These are phyloP conservation scores for Chenopodium suecicum DNA, from an alignment of 148 eudicot species.

Conservation along the genomic window DNA sequence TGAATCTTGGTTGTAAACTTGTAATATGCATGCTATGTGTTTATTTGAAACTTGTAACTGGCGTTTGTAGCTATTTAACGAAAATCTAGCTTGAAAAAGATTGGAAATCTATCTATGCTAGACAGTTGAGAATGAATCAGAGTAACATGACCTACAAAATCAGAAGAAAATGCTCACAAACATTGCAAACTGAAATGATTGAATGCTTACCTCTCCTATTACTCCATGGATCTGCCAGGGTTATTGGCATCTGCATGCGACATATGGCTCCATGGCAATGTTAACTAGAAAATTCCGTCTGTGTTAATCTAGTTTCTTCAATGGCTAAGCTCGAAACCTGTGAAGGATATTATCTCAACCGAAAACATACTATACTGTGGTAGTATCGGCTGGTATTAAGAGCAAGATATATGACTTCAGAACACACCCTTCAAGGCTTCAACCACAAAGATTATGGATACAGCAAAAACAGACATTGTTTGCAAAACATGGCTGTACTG, in stretches of 20 bases:
- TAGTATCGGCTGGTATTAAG: background rate
- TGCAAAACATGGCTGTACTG: background rate
- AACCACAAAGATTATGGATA: background rate
- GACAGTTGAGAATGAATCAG: background rate
- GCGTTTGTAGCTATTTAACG: too few relatives aligned
- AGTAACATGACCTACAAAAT: background rate
- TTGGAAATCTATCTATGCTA: too few relatives aligned
- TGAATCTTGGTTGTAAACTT: background rate
- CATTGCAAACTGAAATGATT: too few relatives aligned
- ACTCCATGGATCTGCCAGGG: background rate
- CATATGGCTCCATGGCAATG: background rate
- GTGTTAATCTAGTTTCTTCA: background rate
- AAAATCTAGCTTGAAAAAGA: too few relatives aligned
- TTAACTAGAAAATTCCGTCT: background rate
- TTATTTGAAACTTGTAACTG: too few relatives aligned
- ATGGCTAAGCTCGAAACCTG: background rate
- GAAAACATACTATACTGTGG: background rate
- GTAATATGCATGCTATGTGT: too few relatives aligned
- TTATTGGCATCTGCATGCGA: background rate
- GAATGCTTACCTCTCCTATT: too few relatives aligned
- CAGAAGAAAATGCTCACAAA: background rate
- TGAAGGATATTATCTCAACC: slow-evolving; percentile 16
- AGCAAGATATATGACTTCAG: slow-evolving; percentile 8
- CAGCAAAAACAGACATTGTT: background rate
- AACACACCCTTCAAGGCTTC: slow-evolving; percentile 2